Percentiles rank a stretch among this genome's conserved stretches.
phyloP scores from a whole-genome alignment of 2,329 filamentous ascomycete genomes.

The Alternaria rosae region DNA sequence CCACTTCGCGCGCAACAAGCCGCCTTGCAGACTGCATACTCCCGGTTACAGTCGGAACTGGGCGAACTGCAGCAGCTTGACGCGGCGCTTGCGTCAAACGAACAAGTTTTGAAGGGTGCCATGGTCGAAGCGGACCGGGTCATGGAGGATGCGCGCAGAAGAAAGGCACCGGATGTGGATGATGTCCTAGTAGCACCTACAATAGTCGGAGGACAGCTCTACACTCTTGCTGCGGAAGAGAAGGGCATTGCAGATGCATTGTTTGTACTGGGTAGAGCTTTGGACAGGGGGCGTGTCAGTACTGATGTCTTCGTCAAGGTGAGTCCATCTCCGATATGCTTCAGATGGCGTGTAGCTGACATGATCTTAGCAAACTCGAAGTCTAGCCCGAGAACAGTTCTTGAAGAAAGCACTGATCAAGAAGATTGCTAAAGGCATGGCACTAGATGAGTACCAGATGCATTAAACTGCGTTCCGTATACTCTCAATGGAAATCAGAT shows the following conservation, averaged over 20 bases:
- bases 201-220: slow-evolving; percentile 90
- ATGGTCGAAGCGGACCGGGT: slow-evolving; percentile 80
- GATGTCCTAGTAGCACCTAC: slow-evolving; percentile 93
- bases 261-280: slow-evolving; percentile 77
- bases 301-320: slow-evolving; percentile 80
- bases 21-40: slow-evolving; percentile 75
- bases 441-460: slow-evolving; percentile 59
- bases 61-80: slow-evolving; percentile 74
- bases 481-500: background rate
- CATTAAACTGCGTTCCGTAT: slow-evolving; percentile 19
- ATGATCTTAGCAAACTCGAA: slow-evolving; percentile 64
- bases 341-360: slow-evolving; percentile 12
- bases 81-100: slow-evolving; percentile 76
- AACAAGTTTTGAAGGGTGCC: slow-evolving; percentile 77
- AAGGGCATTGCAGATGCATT: slow-evolving; percentile 85
- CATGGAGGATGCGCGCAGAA: slow-evolving; percentile 73
- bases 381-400: slow-evolving; percentile 80
- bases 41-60: slow-evolving; percentile 76
- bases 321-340: slow-evolving; percentile 16
- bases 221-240: slow-evolving; percentile 88
- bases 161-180: slow-evolving; percentile 79
- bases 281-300: slow-evolving; percentile 75
- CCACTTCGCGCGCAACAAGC: slow-evolving; percentile 80
- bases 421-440: slow-evolving; percentile 81
- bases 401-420: slow-evolving; percentile 80